phyloP scores from a whole-genome alignment of 768 basidiomycete genomes.

The Tylopilus balloui region DNA sequence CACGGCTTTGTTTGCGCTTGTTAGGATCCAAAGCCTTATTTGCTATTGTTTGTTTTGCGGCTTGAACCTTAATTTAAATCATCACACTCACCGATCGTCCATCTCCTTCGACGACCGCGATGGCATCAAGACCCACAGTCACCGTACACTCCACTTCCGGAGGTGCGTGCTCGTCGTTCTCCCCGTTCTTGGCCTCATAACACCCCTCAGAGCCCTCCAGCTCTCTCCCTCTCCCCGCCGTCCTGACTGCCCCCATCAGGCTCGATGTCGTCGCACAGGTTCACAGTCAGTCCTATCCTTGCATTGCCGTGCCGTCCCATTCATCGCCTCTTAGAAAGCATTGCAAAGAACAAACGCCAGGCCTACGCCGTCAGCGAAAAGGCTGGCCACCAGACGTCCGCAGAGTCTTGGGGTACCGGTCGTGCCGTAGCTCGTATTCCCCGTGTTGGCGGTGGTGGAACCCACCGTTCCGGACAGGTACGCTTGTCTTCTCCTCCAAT shows the following conservation, averaged over 20 bases:
- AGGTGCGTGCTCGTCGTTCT: slow-evolving; percentile 41
- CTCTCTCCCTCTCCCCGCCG: slow-evolving; percentile 91
- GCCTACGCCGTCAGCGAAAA: slow-evolving; percentile 95
- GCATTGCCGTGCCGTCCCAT: neutral
- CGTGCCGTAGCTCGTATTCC: slow-evolving; percentile 99
- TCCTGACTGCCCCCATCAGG: slow-evolving; percentile 96
- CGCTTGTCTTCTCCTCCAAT: neutral
- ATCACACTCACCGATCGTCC: slow-evolving; percentile 23
- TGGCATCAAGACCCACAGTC: slow-evolving; percentile 94
- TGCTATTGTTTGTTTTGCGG: slow-evolving; percentile 23
- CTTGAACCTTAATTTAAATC: slow-evolving; percentile 30
- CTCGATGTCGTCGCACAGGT: slow-evolving; percentile 98
- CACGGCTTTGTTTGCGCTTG: slow-evolving; percentile 28
- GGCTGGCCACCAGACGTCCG: slow-evolving; percentile 98
- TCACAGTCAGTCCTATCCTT: slow-evolving; percentile 78
- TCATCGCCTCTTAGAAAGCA: slow-evolving; percentile 62
- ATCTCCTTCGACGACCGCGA: slow-evolving; percentile 36
- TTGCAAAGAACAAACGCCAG: slow-evolving; percentile 97
- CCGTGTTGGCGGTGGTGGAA: slow-evolving; percentile 98
- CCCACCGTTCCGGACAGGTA: slow-evolving; percentile 96
- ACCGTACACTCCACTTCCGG: slow-evolving; percentile 73
- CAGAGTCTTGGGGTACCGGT: slow-evolving; percentile 99
- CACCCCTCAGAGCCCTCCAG: slow-evolving; percentile 65
- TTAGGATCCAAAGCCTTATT: slow-evolving; percentile 18
- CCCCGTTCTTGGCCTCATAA: neutral